A percentile compares a stretch with the other conserved stretches of the same genome.
Conservation (phyloP, 139 green algal genomes). For the Mychonastes homosphaera region DNA sequence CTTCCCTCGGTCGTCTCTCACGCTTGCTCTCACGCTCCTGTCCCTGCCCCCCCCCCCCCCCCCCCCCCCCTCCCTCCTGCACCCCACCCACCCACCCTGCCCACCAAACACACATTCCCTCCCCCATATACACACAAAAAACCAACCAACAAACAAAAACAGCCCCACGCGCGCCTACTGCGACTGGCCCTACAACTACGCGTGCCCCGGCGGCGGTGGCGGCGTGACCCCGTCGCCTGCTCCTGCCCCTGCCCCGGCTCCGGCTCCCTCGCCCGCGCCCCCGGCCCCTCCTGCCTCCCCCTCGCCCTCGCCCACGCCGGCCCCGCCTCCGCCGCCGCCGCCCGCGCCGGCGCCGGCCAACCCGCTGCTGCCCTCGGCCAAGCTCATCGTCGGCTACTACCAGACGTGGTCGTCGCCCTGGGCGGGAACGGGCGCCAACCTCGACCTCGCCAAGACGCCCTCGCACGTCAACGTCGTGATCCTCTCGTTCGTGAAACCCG, state of each 20-base stretch:
- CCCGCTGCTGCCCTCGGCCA: constrained; percentile 6
- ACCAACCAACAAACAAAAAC: too few species aligned
- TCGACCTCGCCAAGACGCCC: constrained; percentile 25
- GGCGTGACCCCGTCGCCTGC: neutral
- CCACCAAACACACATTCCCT: too few species aligned
- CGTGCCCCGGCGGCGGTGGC: too few species aligned
- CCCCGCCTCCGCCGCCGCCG: neutral
- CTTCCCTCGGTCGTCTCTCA: too few species aligned
- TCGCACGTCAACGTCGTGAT: constrained; percentile 28
- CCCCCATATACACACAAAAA: too few species aligned
- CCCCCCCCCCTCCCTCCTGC: too few species aligned
- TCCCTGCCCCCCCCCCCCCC: too few species aligned
- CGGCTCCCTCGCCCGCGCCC: neutral
- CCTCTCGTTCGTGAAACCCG: constrained; percentile 27
- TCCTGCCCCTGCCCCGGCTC: neutral
- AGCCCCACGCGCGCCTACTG: too few species aligned
- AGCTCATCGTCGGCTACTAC: constrained; percentile 23
- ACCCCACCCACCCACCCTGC: neutral
- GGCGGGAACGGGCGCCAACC: neutral
- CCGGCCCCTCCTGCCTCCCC: too few species aligned
- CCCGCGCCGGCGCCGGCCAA: neutral
- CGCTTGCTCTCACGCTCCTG: too few species aligned
- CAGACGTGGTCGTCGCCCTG: constrained; percentile 25
- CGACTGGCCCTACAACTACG: too few species aligned
- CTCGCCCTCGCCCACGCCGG: neutral